Conservation (phyloP, 1,284 basidiomycete genomes). For the Irpex rosettiformis region DNA sequence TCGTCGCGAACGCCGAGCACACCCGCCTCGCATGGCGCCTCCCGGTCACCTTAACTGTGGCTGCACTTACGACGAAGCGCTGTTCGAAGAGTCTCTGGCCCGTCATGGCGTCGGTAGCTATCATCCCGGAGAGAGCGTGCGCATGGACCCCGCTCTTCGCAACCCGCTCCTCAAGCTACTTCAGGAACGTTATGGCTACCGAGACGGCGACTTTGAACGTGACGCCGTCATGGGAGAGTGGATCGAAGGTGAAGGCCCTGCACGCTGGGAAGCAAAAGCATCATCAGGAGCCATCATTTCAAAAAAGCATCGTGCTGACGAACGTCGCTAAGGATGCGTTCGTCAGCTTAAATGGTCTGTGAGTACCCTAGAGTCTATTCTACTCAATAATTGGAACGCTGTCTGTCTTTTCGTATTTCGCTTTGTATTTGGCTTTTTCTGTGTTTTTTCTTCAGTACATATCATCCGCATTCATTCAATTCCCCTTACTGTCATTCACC, state of each 20-base stretch:
- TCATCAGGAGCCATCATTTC: slow-evolving; percentile 34
- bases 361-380: slow-evolving; percentile 7
- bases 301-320: slow-evolving; percentile 32
- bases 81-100: slow-evolving; percentile 79
- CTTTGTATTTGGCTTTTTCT: neutral
- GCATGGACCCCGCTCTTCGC: slow-evolving; percentile 81
- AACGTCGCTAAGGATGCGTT: slow-evolving; percentile 20
- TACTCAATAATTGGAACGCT: slow-evolving; percentile 1
- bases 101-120: slow-evolving; percentile 77
- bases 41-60: slow-evolving; percentile 76
- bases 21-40: slow-evolving; percentile 79
- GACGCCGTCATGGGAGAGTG: slow-evolving; percentile 58
- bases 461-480: neutral
- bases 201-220: slow-evolving; percentile 79
- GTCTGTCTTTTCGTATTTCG: slow-evolving; percentile 1
- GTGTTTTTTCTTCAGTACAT: neutral
- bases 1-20: slow-evolving; percentile 69
- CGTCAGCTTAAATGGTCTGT: slow-evolving; percentile 5
- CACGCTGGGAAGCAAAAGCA: slow-evolving; percentile 58
- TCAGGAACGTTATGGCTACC: slow-evolving; percentile 70
- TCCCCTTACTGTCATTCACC: neutral
- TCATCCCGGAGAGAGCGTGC: slow-evolving; percentile 75
- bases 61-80: slow-evolving; percentile 75
- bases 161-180: slow-evolving; percentile 73
- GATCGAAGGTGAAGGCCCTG: slow-evolving; percentile 59